Evolutionary conservation across 805 yeast species (phyloP).

Genomic region (Nakazawaea siamensis): DNA sequence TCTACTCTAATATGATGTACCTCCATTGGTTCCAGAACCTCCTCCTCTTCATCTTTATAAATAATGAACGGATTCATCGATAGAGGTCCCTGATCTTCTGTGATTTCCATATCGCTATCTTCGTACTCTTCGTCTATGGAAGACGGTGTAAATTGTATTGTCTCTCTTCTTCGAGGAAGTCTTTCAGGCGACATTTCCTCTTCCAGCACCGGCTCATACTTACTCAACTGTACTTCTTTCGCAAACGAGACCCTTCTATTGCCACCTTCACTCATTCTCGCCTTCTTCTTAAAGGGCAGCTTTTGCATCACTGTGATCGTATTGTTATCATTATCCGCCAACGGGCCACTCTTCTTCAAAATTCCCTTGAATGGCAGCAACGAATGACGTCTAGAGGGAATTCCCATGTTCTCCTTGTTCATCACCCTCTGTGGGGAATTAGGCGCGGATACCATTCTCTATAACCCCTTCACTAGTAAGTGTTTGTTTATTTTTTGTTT

Average conservation of each 20-base stretch:
- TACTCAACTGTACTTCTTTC: slow-evolving; percentile 62
- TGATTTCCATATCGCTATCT: slow-evolving; percentile 18
- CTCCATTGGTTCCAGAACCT: neutral
- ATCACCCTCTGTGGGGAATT: slow-evolving; percentile 6
- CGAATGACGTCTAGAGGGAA: slow-evolving; percentile 22
- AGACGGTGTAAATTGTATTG: slow-evolving; percentile 22
- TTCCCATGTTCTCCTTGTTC: slow-evolving; percentile 6
- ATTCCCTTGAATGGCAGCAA: slow-evolving; percentile 31
- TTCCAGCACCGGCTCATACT: slow-evolving; percentile 30
- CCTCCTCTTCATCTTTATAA: slow-evolving; percentile 8
- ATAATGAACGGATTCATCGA: neutral
- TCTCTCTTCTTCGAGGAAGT: slow-evolving; percentile 20
- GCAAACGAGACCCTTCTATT: slow-evolving; percentile 69
- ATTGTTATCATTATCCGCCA: slow-evolving; percentile 18
- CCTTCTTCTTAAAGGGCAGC: neutral
- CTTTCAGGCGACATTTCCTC: slow-evolving; percentile 11
- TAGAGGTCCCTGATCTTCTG: slow-evolving; percentile 1
- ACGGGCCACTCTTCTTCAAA: slow-evolving; percentile 20
- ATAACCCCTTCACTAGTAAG: too few species aligned
- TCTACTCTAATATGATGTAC: slow-evolving; percentile 6
- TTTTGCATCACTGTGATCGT: slow-evolving; percentile 29
- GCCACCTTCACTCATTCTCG: neutral
- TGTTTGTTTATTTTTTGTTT: too few species aligned
- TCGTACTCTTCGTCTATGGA: slow-evolving; percentile 6
- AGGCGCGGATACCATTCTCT: slow-evolving; percentile 12